Conservation (phyloP, 805 yeast species). For the Hermanozyma aechmeae region DNA sequence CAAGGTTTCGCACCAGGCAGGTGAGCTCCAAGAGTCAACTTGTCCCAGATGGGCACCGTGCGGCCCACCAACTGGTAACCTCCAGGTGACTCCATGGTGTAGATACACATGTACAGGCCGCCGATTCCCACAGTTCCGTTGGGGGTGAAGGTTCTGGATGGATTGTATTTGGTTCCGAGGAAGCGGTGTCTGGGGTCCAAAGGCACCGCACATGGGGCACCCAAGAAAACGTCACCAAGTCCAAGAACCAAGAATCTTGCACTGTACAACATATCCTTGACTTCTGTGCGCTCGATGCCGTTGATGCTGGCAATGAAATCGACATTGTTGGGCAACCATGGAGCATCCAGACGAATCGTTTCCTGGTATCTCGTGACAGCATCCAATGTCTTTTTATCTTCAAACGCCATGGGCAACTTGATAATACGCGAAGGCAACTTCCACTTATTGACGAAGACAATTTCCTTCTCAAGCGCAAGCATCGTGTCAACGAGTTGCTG, state of each 20-base stretch:
- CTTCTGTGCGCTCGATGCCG: slow-evolving; percentile 65
- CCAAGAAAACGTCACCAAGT: slow-evolving; percentile 92
- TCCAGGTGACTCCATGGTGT: slow-evolving; percentile 97
- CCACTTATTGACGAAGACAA: slow-evolving; percentile 74
- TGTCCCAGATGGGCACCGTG: slow-evolving; percentile 97
- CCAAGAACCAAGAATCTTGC: slow-evolving; percentile 92
- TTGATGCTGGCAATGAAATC: slow-evolving; percentile 90
- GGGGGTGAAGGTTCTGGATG: slow-evolving; percentile 92
- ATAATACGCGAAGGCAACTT: slow-evolving; percentile 73
- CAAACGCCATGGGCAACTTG: slow-evolving; percentile 92
- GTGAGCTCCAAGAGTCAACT: slow-evolving; percentile 67
- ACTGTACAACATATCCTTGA: slow-evolving; percentile 74
- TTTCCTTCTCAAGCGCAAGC: slow-evolving; percentile 66
- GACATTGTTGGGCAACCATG: slow-evolving; percentile 97
- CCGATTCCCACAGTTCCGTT: slow-evolving; percentile 98
- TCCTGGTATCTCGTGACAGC: slow-evolving; percentile 90
- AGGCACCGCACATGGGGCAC: slow-evolving; percentile 98
- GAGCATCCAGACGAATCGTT: slow-evolving; percentile 87
- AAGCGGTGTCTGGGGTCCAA: slow-evolving; percentile 93
- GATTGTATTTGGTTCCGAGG: slow-evolving; percentile 90
- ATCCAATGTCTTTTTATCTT: slow-evolving; percentile 78
- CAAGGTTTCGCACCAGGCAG: slow-evolving; percentile 59
- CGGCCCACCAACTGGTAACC: slow-evolving; percentile 96
- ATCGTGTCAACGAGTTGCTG: slow-evolving; percentile 50
- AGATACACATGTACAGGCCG: slow-evolving; percentile 98